These are phyloP conservation scores for Ophiostoma montium DNA, from an alignment of 2,329 filamentous ascomycete species.

Conservation along the genomic window DNA sequence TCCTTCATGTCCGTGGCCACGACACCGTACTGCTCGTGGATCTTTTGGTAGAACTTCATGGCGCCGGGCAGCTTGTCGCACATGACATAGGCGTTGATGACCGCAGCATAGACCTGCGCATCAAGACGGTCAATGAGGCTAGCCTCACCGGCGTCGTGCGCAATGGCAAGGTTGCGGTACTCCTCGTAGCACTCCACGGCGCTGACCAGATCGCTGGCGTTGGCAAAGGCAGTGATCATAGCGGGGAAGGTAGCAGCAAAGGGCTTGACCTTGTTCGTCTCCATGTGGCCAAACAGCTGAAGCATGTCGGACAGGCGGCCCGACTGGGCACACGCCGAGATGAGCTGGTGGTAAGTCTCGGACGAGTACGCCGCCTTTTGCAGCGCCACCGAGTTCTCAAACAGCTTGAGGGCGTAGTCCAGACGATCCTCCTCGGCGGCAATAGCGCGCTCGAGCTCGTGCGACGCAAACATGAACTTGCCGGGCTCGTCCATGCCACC, in stretches of 20 bases:
- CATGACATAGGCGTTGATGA: conserved; percentile 77
- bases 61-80: conserved; percentile 71
- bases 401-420: conserved; percentile 71
- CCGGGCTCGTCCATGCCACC: conserved; percentile 73
- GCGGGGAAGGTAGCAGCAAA: conserved; percentile 72
- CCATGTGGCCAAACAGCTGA: conserved; percentile 83
- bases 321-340: conserved; percentile 72
- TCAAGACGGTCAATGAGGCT: conserved; percentile 61
- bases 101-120: conserved; percentile 73
- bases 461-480: conserved; percentile 78
- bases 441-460: conserved; percentile 76
- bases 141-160: conserved; percentile 60
- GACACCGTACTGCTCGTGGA: conserved; percentile 48
- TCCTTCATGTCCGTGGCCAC: conserved; percentile 53
- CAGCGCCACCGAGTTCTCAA: conserved; percentile 57
- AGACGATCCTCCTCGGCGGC: conserved; percentile 78
- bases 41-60: conserved; percentile 70
- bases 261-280: conserved; percentile 57
- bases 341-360: conserved; percentile 72
- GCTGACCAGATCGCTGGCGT: conserved; percentile 65
- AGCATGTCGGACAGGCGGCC: conserved; percentile 82
- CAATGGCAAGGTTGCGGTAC: conserved; percentile 79
- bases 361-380: conserved; percentile 56
- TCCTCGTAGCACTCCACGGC: conserved; percentile 93
- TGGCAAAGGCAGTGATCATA: conserved; percentile 91